Base-by-base conservation (phyloP, 1,139 yeast species). In the Williopsis jadinii region DNA sequence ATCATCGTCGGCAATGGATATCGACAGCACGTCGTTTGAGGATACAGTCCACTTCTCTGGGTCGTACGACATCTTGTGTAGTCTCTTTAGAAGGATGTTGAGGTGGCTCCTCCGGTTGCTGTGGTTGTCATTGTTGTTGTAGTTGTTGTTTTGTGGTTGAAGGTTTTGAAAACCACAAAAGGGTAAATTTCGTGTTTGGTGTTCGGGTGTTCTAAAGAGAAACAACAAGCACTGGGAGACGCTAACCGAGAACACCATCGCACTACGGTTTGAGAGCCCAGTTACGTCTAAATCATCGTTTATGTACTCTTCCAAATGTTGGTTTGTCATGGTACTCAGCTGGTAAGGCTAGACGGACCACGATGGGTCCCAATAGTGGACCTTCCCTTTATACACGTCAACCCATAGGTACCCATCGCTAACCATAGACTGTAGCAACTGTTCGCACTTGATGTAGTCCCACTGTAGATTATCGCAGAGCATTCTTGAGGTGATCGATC, bases 1-100 rank as follows among this genome's bases (percentile, higher is more conserved):
- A 6, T 68, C 62, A 3, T 74, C 68, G 45, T 78, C 81, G 2
- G 84, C 73, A 38, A 77, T 54, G 3, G 73, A 74, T 11, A 86
- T 56, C 39, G 71, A 69, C 19, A 84, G 60, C 0, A 79, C 81
- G 9, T 79, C 81, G 45, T 79, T 85, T 36, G 95, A 73, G 11
- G 84, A 77, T 5, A 63, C 55, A 0, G 87, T 80, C 92, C 92
- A 84, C 12, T 70, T 60, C 47, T 79, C 84, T 1, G 88, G 71
- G 38, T 63, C 60, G 44, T 60, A 63, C 12, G 42, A 29, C 12
- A 41, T 33, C 43, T 34, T 42, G 30, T 10, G 11, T 8, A n/a
- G 29, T 12, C 19, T n/a, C 26, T 28, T 33, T n/a, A 8, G 27
- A 6, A 19, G 24, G 6, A 19, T 19, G 24, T 19, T 19, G 24